These are phyloP conservation scores for Chrysosporium keratinophilum DNA, from an alignment of 2,329 filamentous ascomycete genomes.

Conservation along the genomic window DNA sequence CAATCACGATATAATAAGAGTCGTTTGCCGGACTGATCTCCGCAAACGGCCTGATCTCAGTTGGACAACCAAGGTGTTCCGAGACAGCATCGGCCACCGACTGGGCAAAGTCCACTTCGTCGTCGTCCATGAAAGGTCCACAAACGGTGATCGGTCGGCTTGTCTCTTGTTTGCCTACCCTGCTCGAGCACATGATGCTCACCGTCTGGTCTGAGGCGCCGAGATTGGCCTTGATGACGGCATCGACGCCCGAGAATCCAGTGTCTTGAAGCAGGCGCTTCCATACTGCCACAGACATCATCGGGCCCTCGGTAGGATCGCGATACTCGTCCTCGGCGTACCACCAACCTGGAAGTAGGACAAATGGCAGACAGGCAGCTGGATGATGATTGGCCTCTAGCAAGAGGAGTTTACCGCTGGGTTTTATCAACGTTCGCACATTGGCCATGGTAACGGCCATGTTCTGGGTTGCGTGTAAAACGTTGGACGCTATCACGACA, in stretches of 20 bases:
- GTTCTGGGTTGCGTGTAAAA: conserved; percentile 4
- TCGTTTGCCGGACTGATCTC: no score
- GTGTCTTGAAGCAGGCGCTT: neutral
- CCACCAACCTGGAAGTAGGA: conserved; percentile 13
- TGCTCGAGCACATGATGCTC: no score
- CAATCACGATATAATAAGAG: no score
- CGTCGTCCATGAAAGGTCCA: no score
- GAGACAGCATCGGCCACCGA: no score
- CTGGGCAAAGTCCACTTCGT: no score
- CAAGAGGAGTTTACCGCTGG: neutral
- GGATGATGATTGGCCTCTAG: neutral
- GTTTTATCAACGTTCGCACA: neutral
- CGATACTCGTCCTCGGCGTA: conserved; percentile 4
- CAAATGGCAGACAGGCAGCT: neutral
- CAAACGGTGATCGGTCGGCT: no score
- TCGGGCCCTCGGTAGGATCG: neutral
- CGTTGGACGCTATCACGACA: conserved; percentile 7
- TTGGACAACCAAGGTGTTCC: no score
- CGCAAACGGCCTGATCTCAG: no score
- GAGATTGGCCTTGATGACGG: no score
- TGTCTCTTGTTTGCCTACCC: no score
- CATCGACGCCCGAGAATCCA: conserved; percentile 8
- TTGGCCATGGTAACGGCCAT: neutral
- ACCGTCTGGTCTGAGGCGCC: no score
- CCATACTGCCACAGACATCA: conserved; percentile 1